phyloP scores from a whole-genome alignment of 805 yeast genomes.

The Ascoidea asiatica region DNA sequence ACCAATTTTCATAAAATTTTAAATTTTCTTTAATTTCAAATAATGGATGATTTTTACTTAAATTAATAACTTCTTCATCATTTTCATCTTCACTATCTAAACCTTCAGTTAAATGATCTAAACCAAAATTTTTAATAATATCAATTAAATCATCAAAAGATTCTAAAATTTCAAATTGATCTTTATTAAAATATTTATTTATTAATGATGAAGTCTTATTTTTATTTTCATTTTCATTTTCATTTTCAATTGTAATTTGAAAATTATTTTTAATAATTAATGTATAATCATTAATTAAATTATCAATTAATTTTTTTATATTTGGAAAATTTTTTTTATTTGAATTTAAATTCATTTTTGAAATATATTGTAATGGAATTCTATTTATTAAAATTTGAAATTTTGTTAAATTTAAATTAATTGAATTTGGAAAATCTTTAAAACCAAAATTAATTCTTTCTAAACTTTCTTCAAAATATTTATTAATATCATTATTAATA shows the following conservation, averaged over 20 bases:
- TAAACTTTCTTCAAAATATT: conserved; percentile 27
- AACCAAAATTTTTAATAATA: conserved; percentile 53
- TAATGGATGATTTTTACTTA: conserved; percentile 39
- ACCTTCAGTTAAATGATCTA: conserved; percentile 38
- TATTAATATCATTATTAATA: conserved; percentile 14
- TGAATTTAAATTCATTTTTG: conserved; percentile 32
- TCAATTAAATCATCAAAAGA: conserved; percentile 57
- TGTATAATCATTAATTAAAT: conserved; percentile 28
- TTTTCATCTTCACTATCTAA: conserved; percentile 44
- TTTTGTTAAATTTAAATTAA: conserved; percentile 35
- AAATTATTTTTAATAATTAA: not conserved
- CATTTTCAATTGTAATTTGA: conserved; percentile 2
- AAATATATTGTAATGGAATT: conserved; percentile 44
- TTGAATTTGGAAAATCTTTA: conserved; percentile 30
- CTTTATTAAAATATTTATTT: conserved; percentile 22
- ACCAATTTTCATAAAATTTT: conserved; percentile 39
- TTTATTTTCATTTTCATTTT: conserved; percentile 12
- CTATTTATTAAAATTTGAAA: conserved; percentile 42
- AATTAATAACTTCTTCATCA: conserved; percentile 12
- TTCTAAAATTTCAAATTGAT: conserved; percentile 38
- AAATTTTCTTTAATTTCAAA: conserved; percentile 21
- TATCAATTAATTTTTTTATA: conserved; percentile 28
- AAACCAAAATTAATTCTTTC: conserved; percentile 57
- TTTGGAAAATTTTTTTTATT: conserved; percentile 20
- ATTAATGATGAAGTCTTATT: too few species aligned